Evolutionary conservation across 2,329 filamentous ascomycete genomes (phyloP).

Genomic region (Nigrospora oryzae): DNA sequence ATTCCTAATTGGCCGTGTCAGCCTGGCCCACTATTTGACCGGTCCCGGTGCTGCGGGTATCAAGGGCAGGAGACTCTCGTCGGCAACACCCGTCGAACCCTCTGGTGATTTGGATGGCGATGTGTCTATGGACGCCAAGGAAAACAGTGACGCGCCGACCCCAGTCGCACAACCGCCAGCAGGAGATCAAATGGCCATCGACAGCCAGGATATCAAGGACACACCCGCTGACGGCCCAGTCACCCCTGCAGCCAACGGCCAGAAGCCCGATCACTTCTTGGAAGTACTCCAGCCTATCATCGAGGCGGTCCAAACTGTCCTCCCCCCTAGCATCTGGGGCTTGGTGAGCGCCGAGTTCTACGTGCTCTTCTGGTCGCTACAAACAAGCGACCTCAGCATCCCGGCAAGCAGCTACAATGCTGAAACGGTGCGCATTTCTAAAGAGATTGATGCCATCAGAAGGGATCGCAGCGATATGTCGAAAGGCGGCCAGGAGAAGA

Average conservation of each 20-base stretch:
- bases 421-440: constrained; percentile 62
- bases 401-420: constrained; percentile 70
- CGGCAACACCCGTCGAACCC: constrained; percentile 11
- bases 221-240: constrained; percentile 11
- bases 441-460: constrained; percentile 57
- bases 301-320: constrained; percentile 51
- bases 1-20: constrained; percentile 73
- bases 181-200: constrained; percentile 21
- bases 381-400: constrained; percentile 72
- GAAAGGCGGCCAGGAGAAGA: constrained; percentile 54
- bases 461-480: constrained; percentile 68
- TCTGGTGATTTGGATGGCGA: constrained; percentile 48
- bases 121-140: constrained; percentile 37
- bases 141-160: constrained; percentile 13
- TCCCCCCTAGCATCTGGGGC: constrained; percentile 57
- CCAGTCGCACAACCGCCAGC: constrained; percentile 8
- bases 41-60: constrained; percentile 23
- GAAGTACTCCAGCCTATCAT: constrained; percentile 69
- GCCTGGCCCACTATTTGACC: constrained; percentile 59
- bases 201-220: constrained; percentile 16
- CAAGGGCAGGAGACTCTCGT: constrained; percentile 16
- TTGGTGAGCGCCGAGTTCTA: constrained; percentile 76
- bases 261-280: constrained; percentile 45
- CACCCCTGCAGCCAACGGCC: constrained; percentile 19
- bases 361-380: constrained; percentile 85